These are phyloP conservation scores for Fistulina hepatica DNA, from an alignment of 1,284 basidiomycete genomes.

Conservation along the genomic window DNA sequence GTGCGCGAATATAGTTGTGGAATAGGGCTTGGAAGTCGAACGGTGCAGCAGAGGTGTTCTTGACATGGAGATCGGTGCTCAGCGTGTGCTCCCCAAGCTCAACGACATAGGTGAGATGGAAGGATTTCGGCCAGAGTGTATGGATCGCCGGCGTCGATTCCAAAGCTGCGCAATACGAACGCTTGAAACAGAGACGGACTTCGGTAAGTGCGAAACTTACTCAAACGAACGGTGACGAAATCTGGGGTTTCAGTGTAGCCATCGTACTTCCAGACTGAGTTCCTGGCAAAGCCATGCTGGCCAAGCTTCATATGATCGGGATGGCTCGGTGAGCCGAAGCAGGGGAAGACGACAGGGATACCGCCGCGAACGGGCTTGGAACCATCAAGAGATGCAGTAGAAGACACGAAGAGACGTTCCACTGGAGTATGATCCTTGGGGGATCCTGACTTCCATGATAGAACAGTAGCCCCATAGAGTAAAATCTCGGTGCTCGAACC, in stretches of 20 bases:
- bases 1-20: slow-evolving; percentile 77
- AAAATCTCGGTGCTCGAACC: slow-evolving; percentile 63
- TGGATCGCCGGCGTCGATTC: slow-evolving; percentile 48
- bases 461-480: slow-evolving; percentile 72
- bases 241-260: slow-evolving; percentile 57
- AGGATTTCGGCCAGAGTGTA: slow-evolving; percentile 47
- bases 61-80: slow-evolving; percentile 69
- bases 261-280: slow-evolving; percentile 58
- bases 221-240: slow-evolving; percentile 62
- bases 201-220: slow-evolving; percentile 31
- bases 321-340: slow-evolving; percentile 71
- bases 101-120: slow-evolving; percentile 68
- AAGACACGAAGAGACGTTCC: slow-evolving; percentile 71
- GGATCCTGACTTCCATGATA: slow-evolving; percentile 60
- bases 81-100: slow-evolving; percentile 68
- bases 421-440: slow-evolving; percentile 26
- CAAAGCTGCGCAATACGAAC: slow-evolving; percentile 35
- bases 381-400: slow-evolving; percentile 66
- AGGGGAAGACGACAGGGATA: slow-evolving; percentile 77
- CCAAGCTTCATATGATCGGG: slow-evolving; percentile 60
- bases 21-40: slow-evolving; percentile 81
- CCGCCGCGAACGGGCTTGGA: slow-evolving; percentile 68
- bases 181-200: not conserved
- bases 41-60: slow-evolving; percentile 41
- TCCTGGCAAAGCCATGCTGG: slow-evolving; percentile 84